These are phyloP conservation scores for Wickerhamomyces subpelliculosus DNA, from an alignment of 805 yeast species.

Conservation along the genomic window DNA sequence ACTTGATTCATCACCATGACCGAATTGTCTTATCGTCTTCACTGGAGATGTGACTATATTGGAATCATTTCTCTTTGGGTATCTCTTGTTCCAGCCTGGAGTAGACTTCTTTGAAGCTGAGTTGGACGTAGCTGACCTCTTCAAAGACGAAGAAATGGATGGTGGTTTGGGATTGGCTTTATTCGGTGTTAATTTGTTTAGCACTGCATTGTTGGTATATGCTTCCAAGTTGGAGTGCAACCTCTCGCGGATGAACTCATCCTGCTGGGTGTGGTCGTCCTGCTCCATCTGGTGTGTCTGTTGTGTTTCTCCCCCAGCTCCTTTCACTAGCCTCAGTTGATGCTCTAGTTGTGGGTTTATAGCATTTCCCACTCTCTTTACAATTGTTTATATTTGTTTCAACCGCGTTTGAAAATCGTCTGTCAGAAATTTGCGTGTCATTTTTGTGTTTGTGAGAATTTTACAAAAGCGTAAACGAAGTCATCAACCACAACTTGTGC, in stretches of 20 bases:
- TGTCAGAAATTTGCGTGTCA: no score
- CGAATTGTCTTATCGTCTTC: constrained; percentile 11
- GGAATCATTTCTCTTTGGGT: constrained; percentile 9
- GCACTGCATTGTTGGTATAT: constrained; percentile 12
- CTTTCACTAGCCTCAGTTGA: no score
- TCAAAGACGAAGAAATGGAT: constrained; percentile 2
- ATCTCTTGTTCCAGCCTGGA: background rate
- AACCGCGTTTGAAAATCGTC: no score
- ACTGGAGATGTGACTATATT: constrained; percentile 19
- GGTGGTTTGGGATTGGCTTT: background rate
- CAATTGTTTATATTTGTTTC: no score
- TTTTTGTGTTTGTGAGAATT: no score
- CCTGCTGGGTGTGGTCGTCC: background rate
- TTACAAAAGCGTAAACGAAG: no score
- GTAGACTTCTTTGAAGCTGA: background rate
- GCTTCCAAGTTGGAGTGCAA: constrained; percentile 10
- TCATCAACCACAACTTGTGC: no score
- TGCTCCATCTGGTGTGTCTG: no score
- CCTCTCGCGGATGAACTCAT: constrained; percentile 3
- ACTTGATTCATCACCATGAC: constrained; percentile 1
- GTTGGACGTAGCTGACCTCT: constrained; percentile 2
- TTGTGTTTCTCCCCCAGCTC: no score
- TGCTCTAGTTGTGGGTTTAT: no score
- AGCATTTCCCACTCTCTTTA: no score
- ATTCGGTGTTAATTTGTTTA: constrained; percentile 18